These are phyloP conservation scores for Talaromyces islandicus DNA, from an alignment of 2,329 filamentous ascomycete species.

Conservation along the genomic window DNA sequence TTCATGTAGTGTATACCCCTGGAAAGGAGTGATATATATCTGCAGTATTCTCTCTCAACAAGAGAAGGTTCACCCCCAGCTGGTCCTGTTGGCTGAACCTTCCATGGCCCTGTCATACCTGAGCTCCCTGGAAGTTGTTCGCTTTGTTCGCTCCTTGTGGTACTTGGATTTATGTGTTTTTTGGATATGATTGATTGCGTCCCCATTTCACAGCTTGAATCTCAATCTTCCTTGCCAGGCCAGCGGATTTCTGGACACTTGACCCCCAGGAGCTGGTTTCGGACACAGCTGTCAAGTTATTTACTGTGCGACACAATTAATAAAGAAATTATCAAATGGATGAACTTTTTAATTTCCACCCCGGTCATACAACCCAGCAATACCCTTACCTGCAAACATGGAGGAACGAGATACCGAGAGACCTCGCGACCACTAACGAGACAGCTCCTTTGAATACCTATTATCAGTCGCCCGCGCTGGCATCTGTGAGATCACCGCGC, in stretches of 20 bases:
- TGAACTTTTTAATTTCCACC: constrained; percentile 1
- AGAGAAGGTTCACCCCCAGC: neutral
- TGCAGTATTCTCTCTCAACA: neutral
- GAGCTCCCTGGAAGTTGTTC: neutral
- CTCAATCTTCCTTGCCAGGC: neutral
- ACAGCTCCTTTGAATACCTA: neutral
- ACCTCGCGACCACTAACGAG: constrained; percentile 6
- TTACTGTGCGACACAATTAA: constrained; percentile 3
- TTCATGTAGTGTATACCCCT: neutral
- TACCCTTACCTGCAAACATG: neutral
- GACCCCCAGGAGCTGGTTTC: neutral
- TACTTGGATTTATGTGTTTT: neutral
- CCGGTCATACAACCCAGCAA: constrained; percentile 5
- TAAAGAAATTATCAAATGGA: constrained; percentile 8
- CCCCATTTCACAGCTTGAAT: neutral
- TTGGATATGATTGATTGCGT: neutral
- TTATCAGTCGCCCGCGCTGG: neutral
- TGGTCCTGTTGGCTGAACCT: neutral
- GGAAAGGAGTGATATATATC: neutral
- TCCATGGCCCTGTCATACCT: neutral
- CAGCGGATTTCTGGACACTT: constrained; percentile 1
- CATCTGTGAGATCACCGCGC: constrained; percentile 3
- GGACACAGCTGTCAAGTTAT: constrained; percentile 2
- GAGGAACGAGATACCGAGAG: constrained; percentile 3
- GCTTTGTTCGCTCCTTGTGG: neutral